Evolutionary conservation across 2,329 filamentous ascomycete genomes (phyloP).

Genomic region (Pseudogymnoascus sp.): DNA sequence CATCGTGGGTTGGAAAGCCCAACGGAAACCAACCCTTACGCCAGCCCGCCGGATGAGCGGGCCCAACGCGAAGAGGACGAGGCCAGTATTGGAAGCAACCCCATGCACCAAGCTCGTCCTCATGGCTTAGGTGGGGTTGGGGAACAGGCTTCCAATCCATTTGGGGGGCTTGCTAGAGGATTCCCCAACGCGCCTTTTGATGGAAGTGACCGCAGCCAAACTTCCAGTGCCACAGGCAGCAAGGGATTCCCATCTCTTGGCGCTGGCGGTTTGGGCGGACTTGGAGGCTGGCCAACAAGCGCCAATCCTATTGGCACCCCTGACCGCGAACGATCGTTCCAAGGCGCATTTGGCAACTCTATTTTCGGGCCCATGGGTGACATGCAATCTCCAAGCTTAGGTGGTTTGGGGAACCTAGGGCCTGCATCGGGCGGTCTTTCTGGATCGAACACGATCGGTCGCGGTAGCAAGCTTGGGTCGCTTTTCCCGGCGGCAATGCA

Average conservation of each 20-base stretch:
- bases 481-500: slow-evolving; percentile 87
- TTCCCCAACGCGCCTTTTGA: slow-evolving; percentile 44
- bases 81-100: slow-evolving; percentile 31
- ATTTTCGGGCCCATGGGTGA: slow-evolving; percentile 74
- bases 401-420: slow-evolving; percentile 64
- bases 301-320: slow-evolving; percentile 60
- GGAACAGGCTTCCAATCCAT: slow-evolving; percentile 44
- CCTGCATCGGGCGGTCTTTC: slow-evolving; percentile 47
- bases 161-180: slow-evolving; percentile 49
- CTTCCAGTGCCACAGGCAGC: slow-evolving; percentile 72
- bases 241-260: slow-evolving; percentile 63
- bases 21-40: slow-evolving; percentile 92
- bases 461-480: slow-evolving; percentile 76
- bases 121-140: slow-evolving; percentile 48
- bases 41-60: slow-evolving; percentile 76
- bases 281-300: slow-evolving; percentile 45
- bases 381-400: slow-evolving; percentile 65
- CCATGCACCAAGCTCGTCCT: slow-evolving; percentile 41
- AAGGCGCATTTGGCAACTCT: slow-evolving; percentile 66
- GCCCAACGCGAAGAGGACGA: slow-evolving; percentile 52
- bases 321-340: slow-evolving; percentile 56
- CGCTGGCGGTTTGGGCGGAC: slow-evolving; percentile 41
- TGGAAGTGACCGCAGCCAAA: slow-evolving; percentile 85
- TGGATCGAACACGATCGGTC: slow-evolving; percentile 61
- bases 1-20: slow-evolving; percentile 66